These are phyloP conservation scores for Sphaerostilbella broomeana DNA, from an alignment of 2,329 filamentous ascomycete species.

Conservation along the genomic window DNA sequence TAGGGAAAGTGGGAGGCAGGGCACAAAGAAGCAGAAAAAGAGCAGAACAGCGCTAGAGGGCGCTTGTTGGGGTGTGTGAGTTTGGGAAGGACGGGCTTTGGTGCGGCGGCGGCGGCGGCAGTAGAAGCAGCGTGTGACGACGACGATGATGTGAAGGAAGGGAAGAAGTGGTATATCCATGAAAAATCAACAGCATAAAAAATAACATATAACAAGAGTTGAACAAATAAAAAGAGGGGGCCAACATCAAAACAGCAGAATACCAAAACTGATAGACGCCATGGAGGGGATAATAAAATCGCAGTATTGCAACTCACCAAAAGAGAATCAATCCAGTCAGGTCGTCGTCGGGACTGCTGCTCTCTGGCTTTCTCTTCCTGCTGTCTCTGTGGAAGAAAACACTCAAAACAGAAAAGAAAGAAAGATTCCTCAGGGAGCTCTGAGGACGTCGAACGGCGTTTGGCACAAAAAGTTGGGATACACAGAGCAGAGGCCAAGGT, in stretches of 20 bases:
- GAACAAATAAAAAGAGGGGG: no score
- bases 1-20: background rate
- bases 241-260: no score
- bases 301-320: no score
- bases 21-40: background rate
- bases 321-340: no score
- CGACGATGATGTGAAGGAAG: no score
- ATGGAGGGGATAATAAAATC: no score
- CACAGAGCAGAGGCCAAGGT: slow-evolving; percentile 15
- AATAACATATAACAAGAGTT: background rate
- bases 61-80: background rate
- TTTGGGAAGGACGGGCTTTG: background rate
- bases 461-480: slow-evolving; percentile 11
- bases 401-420: slow-evolving; percentile 5
- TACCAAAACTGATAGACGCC: no score
- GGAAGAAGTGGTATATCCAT: background rate
- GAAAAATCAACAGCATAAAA: background rate
- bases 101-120: no score
- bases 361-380: slow-evolving; percentile 7
- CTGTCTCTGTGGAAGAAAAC: slow-evolving; percentile 1
- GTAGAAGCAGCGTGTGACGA: no score
- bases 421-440: background rate
- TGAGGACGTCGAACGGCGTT: slow-evolving; percentile 8
- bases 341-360: slow-evolving; percentile 2
- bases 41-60: background rate